A percentile compares a stretch with the other conserved stretches of the same genome.
Evolutionary conservation across 345 rosid genomes (phyloP).

Genomic region (Reutealis trisperma): DNA sequence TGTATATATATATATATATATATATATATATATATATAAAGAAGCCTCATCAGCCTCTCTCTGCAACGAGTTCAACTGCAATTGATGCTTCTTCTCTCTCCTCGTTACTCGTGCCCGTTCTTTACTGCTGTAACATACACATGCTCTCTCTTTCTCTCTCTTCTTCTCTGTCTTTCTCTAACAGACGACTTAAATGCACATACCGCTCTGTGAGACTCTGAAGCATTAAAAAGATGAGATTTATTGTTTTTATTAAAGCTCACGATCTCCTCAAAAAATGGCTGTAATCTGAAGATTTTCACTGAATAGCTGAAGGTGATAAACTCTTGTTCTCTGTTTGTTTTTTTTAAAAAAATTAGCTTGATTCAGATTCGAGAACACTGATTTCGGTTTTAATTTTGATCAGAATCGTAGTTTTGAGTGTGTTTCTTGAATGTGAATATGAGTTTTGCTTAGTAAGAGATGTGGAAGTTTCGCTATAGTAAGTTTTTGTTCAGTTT

Average conservation of each 20-base stretch:
- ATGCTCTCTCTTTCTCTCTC: conserved; percentile 2
- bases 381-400: too few relatives aligned
- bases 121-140: conserved; percentile 8
- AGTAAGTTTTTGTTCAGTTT: too few relatives aligned
- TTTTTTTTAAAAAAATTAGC: background rate
- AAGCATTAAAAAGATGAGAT: background rate
- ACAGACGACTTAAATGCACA: conserved; percentile 20
- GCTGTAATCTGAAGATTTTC: background rate
- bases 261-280: conserved; percentile 4
- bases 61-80: too few relatives aligned
- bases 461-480: background rate
- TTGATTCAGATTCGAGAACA: background rate
- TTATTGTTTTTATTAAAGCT: background rate
- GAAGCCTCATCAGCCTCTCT: background rate
- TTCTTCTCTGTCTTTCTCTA: background rate
- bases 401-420: background rate
- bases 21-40: too few relatives aligned
- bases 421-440: background rate
- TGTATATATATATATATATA: too few relatives aligned
- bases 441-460: background rate
- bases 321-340: background rate
- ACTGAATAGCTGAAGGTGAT: background rate
- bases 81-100: conserved; percentile 5
- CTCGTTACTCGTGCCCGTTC: conserved; percentile 23
- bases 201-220: background rate